Conservation (phyloP, 768 basidiomycete species). For the Suillus subalutaceus region DNA sequence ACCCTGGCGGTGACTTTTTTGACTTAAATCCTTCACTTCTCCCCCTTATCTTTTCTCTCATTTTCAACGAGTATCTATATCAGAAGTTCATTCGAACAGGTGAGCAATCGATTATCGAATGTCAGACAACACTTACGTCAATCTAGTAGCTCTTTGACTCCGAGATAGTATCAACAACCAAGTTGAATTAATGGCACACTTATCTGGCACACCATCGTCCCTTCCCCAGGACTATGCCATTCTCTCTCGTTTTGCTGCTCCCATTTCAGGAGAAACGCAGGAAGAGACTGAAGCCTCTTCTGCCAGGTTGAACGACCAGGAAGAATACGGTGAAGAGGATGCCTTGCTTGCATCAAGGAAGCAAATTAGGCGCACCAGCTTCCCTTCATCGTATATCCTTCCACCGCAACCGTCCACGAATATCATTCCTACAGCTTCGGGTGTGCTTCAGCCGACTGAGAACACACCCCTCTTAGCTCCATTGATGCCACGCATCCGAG, state of each 20-base stretch:
- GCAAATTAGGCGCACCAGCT: constrained; percentile 24
- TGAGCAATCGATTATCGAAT: neutral
- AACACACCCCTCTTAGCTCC: constrained; percentile 60
- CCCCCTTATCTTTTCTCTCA: neutral
- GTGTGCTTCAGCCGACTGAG: constrained; percentile 37
- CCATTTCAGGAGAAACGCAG: constrained; percentile 11
- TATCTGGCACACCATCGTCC: constrained; percentile 44
- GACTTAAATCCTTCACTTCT: neutral
- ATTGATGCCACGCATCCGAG: constrained; percentile 54
- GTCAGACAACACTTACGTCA: neutral
- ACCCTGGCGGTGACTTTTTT: neutral
- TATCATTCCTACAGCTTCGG: constrained; percentile 27
- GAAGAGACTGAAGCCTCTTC: constrained; percentile 8
- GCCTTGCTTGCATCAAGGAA: neutral
- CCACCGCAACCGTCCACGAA: constrained; percentile 21
- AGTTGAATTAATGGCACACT: neutral
- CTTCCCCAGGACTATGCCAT: constrained; percentile 65
- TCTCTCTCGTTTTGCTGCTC: constrained; percentile 49
- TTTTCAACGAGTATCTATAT: neutral
- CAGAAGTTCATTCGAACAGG: neutral
- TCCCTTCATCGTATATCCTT: constrained; percentile 37
- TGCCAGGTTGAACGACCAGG: constrained; percentile 9
- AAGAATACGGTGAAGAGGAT: neutral
- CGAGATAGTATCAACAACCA: neutral
- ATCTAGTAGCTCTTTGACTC: neutral